Evolutionary conservation across 2,329 filamentous ascomycete genomes (phyloP).

Genomic region (Aspergillus fumigatiaffinis): DNA sequence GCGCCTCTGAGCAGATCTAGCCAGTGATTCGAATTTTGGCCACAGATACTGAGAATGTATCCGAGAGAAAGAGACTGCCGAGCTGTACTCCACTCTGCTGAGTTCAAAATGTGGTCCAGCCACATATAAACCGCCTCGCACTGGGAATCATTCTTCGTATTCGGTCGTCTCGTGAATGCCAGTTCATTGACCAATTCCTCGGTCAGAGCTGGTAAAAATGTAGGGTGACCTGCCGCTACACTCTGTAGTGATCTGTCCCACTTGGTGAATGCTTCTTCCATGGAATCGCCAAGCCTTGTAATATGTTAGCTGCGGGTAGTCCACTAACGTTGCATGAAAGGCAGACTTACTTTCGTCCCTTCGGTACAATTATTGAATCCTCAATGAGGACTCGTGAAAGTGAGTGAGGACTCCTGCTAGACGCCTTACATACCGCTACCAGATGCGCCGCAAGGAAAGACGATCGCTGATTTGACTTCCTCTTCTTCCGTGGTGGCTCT

Average conservation of each 20-base stretch:
- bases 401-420: conserved; percentile 11
- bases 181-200: conserved; percentile 37
- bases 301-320: background rate
- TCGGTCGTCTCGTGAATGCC: conserved; percentile 18
- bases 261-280: conserved; percentile 27
- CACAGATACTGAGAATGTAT: conserved; percentile 33
- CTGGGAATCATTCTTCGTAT: conserved; percentile 25
- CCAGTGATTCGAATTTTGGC: conserved; percentile 32
- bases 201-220: conserved; percentile 37
- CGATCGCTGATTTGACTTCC: conserved; percentile 21
- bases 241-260: conserved; percentile 37
- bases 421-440: conserved; percentile 25
- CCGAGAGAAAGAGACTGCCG: conserved; percentile 26
- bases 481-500: conserved; percentile 26
- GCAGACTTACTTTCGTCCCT: conserved; percentile 26
- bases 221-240: conserved; percentile 30
- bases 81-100: conserved; percentile 33
- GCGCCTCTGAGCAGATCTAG: conserved; percentile 18
- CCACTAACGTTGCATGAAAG: no score
- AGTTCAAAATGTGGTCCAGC: conserved; percentile 46
- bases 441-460: conserved; percentile 21
- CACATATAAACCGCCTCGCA: conserved; percentile 47
- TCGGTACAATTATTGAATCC: conserved; percentile 22
- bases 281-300: conserved; percentile 23
- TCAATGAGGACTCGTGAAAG: conserved; percentile 27